phyloP scores from a whole-genome alignment of 2,329 filamentous ascomycete genomes.

The Alternaria infectoria region DNA sequence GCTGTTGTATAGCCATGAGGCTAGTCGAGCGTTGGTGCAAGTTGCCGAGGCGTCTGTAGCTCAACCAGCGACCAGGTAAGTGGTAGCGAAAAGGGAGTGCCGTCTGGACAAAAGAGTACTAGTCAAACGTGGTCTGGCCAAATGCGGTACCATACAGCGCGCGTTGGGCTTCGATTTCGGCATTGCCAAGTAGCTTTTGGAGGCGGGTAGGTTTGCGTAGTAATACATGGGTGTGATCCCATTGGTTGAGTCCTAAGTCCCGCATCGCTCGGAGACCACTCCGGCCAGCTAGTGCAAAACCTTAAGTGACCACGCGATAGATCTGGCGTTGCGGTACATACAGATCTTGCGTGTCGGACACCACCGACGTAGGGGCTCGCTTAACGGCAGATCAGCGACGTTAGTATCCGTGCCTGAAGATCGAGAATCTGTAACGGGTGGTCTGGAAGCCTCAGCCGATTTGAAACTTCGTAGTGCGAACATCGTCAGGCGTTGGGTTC shows the following conservation, averaged over 20 bases:
- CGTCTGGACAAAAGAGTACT: not conserved
- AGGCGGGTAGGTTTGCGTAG: not conserved
- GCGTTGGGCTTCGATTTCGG: not conserved
- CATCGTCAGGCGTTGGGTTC: not conserved
- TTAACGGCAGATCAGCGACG: not conserved
- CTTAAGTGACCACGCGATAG: not conserved
- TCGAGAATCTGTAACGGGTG: not conserved
- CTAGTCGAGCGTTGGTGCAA: not conserved
- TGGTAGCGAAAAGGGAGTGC: not conserved
- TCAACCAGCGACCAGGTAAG: not conserved
- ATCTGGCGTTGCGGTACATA: not conserved
- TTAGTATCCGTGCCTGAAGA: not conserved
- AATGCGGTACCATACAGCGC: not conserved
- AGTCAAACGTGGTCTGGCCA: not conserved
- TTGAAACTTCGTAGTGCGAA: not conserved
- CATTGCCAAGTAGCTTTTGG: not conserved
- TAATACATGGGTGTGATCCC: not conserved
- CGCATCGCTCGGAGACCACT: not conserved
- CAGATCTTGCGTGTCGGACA: not conserved
- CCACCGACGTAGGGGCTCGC: not conserved
- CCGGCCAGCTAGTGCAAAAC: not conserved
- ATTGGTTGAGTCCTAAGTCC: not conserved
- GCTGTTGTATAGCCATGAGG: not conserved
- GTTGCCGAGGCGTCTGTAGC: not conserved
- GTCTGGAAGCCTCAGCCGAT: not conserved